Percentiles rank a stretch among this genome's conserved stretches.
phyloP scores from a whole-genome alignment of 2,329 filamentous ascomycete species.

The Taxawa tesnikishii region DNA sequence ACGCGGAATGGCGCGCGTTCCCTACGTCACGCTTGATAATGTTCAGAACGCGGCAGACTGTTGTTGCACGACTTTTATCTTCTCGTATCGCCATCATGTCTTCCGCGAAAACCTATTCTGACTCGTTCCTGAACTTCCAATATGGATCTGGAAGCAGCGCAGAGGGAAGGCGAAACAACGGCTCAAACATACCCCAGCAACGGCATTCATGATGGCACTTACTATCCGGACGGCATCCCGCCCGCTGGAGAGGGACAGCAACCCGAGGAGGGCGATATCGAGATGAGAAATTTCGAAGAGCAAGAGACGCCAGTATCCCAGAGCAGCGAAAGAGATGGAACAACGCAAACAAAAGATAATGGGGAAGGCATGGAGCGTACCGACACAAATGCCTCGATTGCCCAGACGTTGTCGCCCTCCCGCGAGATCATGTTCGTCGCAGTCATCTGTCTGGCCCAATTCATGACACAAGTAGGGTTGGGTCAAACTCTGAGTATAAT shows the following conservation, averaged over 20 bases:
- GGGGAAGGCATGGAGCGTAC: not conserved
- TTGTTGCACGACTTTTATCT: too few relatives aligned
- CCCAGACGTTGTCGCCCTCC: conserved; percentile 1
- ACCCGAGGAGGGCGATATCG: too few relatives aligned
- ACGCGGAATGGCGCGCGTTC: too few relatives aligned
- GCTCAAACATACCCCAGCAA: not conserved
- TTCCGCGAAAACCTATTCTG: too few relatives aligned
- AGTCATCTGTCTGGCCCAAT: conserved; percentile 1
- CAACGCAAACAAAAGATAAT: not conserved
- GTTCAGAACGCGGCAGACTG: too few relatives aligned
- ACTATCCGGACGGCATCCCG: conserved; percentile 9
- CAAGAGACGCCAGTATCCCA: not conserved
- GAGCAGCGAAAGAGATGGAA: not conserved
- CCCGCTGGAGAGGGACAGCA: too few relatives aligned
- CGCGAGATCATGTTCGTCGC: conserved; percentile 4
- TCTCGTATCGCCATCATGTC: too few relatives aligned
- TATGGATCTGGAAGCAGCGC: too few relatives aligned
- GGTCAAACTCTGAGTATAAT: conserved; percentile 22
- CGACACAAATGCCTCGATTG: conserved; percentile 3
- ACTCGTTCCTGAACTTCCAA: too few relatives aligned
- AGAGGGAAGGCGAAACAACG: too few relatives aligned
- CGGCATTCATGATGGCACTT: conserved; percentile 10
- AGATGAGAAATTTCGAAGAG: too few relatives aligned
- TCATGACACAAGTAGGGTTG: conserved; percentile 3
- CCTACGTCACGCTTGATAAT: too few relatives aligned